phyloP scores from a whole-genome alignment of 2,329 filamentous ascomycete species.

The Fusarium tjaetaba region DNA sequence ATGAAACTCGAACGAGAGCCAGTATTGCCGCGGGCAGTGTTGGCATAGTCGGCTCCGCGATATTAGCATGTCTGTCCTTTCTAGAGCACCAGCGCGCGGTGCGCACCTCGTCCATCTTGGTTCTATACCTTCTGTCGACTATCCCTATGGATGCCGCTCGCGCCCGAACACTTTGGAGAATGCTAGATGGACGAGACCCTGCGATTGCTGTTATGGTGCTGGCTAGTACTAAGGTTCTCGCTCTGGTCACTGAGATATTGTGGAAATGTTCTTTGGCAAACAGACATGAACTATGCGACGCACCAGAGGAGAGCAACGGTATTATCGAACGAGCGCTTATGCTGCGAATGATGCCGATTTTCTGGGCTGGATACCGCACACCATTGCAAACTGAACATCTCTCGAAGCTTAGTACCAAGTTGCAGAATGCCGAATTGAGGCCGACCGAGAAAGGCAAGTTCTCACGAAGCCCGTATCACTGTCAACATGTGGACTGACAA shows the following conservation, averaged over 20 bases:
- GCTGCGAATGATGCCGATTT: background rate
- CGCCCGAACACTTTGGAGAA: background rate
- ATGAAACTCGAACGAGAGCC: background rate
- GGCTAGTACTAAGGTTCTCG: background rate
- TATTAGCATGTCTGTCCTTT: background rate
- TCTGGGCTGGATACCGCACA: background rate
- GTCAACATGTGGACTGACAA: fast-evolving
- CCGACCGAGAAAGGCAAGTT: background rate
- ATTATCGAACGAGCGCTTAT: background rate
- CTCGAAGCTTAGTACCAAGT: background rate
- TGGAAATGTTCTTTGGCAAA: background rate
- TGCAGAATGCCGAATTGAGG: background rate
- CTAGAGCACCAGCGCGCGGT: background rate
- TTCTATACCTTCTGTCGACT: background rate
- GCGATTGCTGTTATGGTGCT: background rate
- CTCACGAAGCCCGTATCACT: background rate
- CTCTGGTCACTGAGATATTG: background rate
- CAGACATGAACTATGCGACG: background rate
- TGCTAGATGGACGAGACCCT: background rate
- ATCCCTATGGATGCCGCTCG: background rate
- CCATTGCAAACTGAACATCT: background rate
- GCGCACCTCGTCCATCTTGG: background rate
- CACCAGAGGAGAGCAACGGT: background rate
- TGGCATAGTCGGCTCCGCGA: background rate
- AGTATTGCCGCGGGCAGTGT: background rate